Base-by-base conservation (phyloP, 1,284 basidiomycete genomes). In the Ceraceosorus guamensis region DNA sequence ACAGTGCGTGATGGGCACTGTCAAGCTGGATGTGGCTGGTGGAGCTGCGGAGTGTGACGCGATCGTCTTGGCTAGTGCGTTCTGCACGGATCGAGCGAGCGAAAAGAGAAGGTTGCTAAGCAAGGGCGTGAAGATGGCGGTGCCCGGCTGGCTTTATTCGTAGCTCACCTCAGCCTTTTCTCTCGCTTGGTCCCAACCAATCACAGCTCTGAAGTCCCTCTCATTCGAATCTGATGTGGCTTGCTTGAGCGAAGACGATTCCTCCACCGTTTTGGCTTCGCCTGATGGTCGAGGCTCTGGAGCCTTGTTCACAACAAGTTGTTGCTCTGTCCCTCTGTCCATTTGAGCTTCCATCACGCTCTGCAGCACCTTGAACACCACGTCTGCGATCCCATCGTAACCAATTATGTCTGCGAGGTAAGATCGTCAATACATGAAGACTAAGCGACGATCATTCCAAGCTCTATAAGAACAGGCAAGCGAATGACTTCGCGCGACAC, bases 321-420 rank as follows among this genome's bases (percentile, higher is more conserved):
- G 70, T 46, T 71, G 65, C 51, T 24, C 62, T 34, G 53, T 60
- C 1, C 31, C 50, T 31, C n/a, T 41, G 24, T 60, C 31, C 1
- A 68, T 70, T 45, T 75, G 71, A 18, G 56, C 32, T 59, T 75
- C 70, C 65, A 76, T 62, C 10, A 73, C 68, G 33, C 66, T 65
- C 14, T 65, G 62, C 0, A 76, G 54, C 16, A 69, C 65, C 68
- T 63, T 61, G 78, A 96, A 98, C 10, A 92, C 89, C n/a, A 99
- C 83, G n/a, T 85, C 83, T 77, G 96, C 91, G 48, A 98, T 84
- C 13, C 93, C 95, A 53, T 92, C 91, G 73, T 95, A 96, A 11
- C 95, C 93, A 58, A 84, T 80, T 91, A 99, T 93, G 54, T 75
- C 68, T 65, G 43, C 5, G 11, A 32, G 6, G n/a, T 8, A n/a